Percentiles rank a stretch among this genome's conserved stretches.
Evolutionary conservation across 2,329 filamentous ascomycete species (phyloP).

Genomic region (Cytospora piceae): DNA sequence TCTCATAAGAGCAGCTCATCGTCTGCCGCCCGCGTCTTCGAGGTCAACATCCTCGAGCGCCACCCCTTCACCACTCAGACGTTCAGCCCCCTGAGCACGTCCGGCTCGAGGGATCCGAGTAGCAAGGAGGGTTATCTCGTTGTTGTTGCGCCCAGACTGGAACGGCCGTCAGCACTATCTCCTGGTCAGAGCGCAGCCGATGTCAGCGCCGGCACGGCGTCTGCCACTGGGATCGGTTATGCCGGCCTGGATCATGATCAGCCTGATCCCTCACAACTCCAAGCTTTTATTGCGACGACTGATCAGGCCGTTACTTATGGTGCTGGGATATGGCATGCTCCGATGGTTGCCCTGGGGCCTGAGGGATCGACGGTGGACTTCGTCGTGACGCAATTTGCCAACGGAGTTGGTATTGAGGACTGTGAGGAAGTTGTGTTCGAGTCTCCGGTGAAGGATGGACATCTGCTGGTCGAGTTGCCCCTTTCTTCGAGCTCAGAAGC

Average conservation of each 20-base stretch:
- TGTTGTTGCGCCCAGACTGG: constrained; percentile 80
- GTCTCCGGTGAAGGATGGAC: constrained; percentile 15
- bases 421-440: constrained; percentile 75
- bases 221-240: constrained; percentile 1
- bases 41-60: constrained; percentile 77
- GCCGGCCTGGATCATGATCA: constrained; percentile 9
- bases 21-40: constrained; percentile 51
- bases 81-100: constrained; percentile 73
- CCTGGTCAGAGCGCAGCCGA: not conserved
- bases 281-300: constrained; percentile 77
- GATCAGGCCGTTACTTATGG: constrained; percentile 90
- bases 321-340: constrained; percentile 92
- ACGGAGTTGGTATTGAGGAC: constrained; percentile 81
- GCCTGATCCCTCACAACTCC: constrained; percentile 72
- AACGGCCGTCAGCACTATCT: not conserved
- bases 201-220: not conserved
- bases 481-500: not conserved
- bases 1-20: not conserved
- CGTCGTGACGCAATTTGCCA: constrained; percentile 86
- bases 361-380: constrained; percentile 71
- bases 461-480: constrained; percentile 20
- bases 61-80: constrained; percentile 96
- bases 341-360: constrained; percentile 83
- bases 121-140: constrained; percentile 68
- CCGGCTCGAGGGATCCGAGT: constrained; percentile 35